These are phyloP conservation scores for Fusarium goolgardi DNA, from an alignment of 2,329 filamentous ascomycete species.

Conservation along the genomic window DNA sequence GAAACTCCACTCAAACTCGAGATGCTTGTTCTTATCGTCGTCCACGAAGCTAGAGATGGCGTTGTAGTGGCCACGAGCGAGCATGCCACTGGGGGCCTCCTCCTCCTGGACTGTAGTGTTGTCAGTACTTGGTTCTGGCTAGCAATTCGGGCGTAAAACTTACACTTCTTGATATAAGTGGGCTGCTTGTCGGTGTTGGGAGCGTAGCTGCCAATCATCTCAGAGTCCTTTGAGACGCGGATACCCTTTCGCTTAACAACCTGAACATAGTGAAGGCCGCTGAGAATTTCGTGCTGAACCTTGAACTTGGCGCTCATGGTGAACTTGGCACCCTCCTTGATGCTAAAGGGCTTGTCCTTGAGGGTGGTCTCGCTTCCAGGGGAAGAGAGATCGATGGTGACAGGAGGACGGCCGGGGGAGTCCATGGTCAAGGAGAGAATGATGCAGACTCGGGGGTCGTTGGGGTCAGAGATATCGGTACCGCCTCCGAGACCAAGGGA, in stretches of 20 bases:
- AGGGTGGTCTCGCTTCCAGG: slow-evolving; percentile 80
- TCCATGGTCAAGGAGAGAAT: slow-evolving; percentile 92
- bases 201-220: slow-evolving; percentile 98
- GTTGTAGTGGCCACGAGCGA: slow-evolving; percentile 90
- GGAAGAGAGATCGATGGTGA: slow-evolving; percentile 86
- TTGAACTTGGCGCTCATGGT: slow-evolving; percentile 95
- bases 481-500: slow-evolving; percentile 88
- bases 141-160: slow-evolving; percentile 52
- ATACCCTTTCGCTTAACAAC: slow-evolving; percentile 91
- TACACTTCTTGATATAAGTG: slow-evolving; percentile 91
- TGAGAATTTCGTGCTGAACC: slow-evolving; percentile 96
- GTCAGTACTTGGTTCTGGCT: slow-evolving; percentile 1
- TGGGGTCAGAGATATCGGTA: slow-evolving; percentile 77
- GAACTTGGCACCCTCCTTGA: slow-evolving; percentile 95
- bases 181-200: slow-evolving; percentile 91
- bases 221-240: slow-evolving; percentile 89
- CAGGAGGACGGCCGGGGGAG: slow-evolving; percentile 82
- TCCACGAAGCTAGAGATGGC: slow-evolving; percentile 92
- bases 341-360: slow-evolving; percentile 93
- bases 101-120: slow-evolving; percentile 79
- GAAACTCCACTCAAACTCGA: slow-evolving; percentile 96
- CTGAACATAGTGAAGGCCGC: slow-evolving; percentile 95
- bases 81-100: slow-evolving; percentile 90
- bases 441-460: slow-evolving; percentile 89
- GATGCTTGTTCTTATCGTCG: slow-evolving; percentile 90